Conservation (phyloP, 2,329 filamentous ascomycete genomes). For the Ascochyta koolunga region DNA sequence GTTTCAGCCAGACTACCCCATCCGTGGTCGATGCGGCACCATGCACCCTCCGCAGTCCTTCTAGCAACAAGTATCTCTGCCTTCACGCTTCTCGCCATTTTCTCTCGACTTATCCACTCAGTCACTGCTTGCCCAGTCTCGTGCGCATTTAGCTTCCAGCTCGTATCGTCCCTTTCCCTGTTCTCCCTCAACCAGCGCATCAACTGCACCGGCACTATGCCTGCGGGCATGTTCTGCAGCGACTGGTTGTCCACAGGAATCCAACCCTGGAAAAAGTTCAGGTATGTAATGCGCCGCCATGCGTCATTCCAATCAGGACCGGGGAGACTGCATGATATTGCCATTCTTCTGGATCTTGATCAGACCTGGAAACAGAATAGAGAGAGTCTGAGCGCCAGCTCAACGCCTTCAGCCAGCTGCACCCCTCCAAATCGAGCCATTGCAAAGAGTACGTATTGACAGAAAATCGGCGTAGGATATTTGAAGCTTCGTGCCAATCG, state of each 20-base stretch:
- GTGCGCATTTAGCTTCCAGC: slow-evolving; percentile 25
- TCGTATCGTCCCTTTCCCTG: slow-evolving; percentile 24
- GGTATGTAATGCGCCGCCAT: slow-evolving; percentile 53
- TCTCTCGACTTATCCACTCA: slow-evolving; percentile 50
- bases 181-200: slow-evolving; percentile 46
- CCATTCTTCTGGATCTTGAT: slow-evolving; percentile 17
- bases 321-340: slow-evolving; percentile 12
- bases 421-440: slow-evolving; percentile 68
- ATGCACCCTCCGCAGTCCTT: slow-evolving; percentile 31
- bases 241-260: slow-evolving; percentile 43
- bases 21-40: slow-evolving; percentile 46
- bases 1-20: slow-evolving; percentile 30
- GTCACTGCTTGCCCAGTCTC: slow-evolving; percentile 28
- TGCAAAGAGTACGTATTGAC: slow-evolving; percentile 62
- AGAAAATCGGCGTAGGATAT: slow-evolving; percentile 62
- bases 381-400: slow-evolving; percentile 45
- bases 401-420: slow-evolving; percentile 62
- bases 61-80: slow-evolving; percentile 39
- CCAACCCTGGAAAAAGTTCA: slow-evolving; percentile 54
- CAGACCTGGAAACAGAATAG: slow-evolving; percentile 1
- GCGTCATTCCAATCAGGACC: slow-evolving; percentile 49
- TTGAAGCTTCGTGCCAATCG: slow-evolving; percentile 62
- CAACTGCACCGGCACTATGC: slow-evolving; percentile 41
- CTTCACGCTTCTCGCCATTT: slow-evolving; percentile 40
- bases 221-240: slow-evolving; percentile 45